Base-by-base conservation (phyloP, 2,329 filamentous ascomycete species). In the Apiospora malaysiana region DNA sequence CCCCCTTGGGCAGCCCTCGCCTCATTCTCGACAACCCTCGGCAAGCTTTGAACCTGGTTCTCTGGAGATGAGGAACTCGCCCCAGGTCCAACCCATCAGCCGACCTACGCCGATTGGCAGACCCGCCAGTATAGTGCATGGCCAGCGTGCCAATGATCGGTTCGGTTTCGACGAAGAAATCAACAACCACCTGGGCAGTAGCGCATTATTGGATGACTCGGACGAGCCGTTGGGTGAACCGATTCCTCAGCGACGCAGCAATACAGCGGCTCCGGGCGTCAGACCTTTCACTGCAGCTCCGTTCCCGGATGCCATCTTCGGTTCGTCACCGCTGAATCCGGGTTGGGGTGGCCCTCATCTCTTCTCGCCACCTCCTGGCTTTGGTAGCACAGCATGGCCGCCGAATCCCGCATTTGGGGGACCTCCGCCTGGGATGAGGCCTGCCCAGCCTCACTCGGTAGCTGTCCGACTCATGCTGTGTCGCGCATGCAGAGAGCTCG, bases 91-190 rank as follows among this genome's bases (percentile, higher is more conserved):
- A 73, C 93, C 93, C 1, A 95, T 97, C 72, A 88, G 92, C 65
- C 89, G 94, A 69, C 95, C 95, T 37, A 90, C 93, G 32, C 95
- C 95, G 0, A 98, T 98, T 73, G 94, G 95, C 73, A 89, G 94
- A 45, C 95, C 96, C 0, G 91, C 91, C 21, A 97, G 94, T 79
- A 89, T 89, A 32, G 87, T 86, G 21, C 86, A 88, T 66, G 87
- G 87, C 18, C 86, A 85, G 63, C 83, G 83, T 6, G n/a, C 69
- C 25, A 77, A 42, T 9, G 51, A 63, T 10, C 51, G 43, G 7
- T 43, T 46, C 47, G n/a, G 68, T 77, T 76, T 66, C 71, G 76
- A 71, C 37, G 94, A 95, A 70, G 89, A 93, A 67, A 83, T 93
- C 70, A 92, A 91, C 73, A 89, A 92, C 72, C 94, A 96, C 76